Base-by-base conservation (phyloP, 1,284 basidiomycete species). In the Boletus albobrunnescens region DNA sequence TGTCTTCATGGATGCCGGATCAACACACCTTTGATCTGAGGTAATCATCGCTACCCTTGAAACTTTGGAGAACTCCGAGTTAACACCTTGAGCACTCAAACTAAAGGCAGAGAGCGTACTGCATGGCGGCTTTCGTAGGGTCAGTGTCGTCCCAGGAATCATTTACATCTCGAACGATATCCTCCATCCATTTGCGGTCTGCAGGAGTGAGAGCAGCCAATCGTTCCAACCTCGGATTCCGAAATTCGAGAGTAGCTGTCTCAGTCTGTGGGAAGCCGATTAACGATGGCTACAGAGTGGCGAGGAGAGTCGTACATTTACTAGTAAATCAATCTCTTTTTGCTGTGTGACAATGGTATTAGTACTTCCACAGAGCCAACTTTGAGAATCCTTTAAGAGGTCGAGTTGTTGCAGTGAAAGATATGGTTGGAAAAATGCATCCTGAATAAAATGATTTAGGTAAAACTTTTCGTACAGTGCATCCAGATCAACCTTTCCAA, bases 371-470 rank as follows among this genome's bases (percentile, higher is more conserved):
- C 87, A 90, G 17, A 99, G 75, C 86, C 90, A 99, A 51, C 86
- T 84, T 36, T 77, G 75, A 4, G 88, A 85, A 24, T 85, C 81
- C 57, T 80, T 84, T 33, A 96, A 71, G 71, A 94, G 80, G 56
- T 98, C 95, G 14, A 97, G 77, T 67, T 99, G 94, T 67, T 99
- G 95, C 8, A 99, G 68, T 0, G 95, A 95, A 19, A 99, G 75
- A 68, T 98, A 99, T 1, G 95, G 96, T 68, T 99, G 95, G 72
- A 99, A 99, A 71, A 98, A 94, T 2, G 93, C 79, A 55, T 92
- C 91, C 82, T 89, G 53, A 28, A 49, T 16, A 37, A 7, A 17
- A 24, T 38, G 3, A 42, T 46, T 56, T 26, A 44, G 35, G 13
- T 3, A n/a, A 42, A 36, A 31, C 35, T 26, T 31, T 39, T 33